A percentile compares a stretch with the other conserved stretches of the same genome.
phyloP scores from a whole-genome alignment of 306 rosid species.

The Prunus mira region DNA sequence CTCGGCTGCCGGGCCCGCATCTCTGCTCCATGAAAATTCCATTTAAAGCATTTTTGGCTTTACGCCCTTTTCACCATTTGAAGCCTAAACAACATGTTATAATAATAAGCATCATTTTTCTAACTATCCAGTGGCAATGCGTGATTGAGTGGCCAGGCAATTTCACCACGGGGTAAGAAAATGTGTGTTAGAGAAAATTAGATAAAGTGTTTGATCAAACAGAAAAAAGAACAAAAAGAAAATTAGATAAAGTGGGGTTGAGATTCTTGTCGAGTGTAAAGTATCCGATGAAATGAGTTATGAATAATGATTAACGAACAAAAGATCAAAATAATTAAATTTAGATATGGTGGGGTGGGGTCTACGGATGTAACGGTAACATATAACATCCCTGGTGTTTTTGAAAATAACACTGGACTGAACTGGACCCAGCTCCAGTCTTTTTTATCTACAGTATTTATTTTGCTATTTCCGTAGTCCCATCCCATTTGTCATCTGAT shows the following conservation, averaged over 20 bases:
- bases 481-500: no score
- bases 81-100: neutral
- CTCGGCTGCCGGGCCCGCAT: neutral
- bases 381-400: neutral
- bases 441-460: no score
- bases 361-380: conserved; percentile 28
- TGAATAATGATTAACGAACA: neutral
- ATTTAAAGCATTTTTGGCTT: neutral
- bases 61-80: neutral
- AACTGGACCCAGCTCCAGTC: neutral
- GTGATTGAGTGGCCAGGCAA: no score
- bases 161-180: no score
- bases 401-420: no score
- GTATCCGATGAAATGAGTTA: neutral
- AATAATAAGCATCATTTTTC: neutral
- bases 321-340: neutral
- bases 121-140: neutral
- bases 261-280: neutral
- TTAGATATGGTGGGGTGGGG: conserved; percentile 9
- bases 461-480: no score
- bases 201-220: no score
- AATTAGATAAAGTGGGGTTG: neutral
- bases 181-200: no score
- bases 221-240: neutral
- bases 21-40: no score